Base-by-base conservation (phyloP, 768 basidiomycete species). In the Pholiota microspora region DNA sequence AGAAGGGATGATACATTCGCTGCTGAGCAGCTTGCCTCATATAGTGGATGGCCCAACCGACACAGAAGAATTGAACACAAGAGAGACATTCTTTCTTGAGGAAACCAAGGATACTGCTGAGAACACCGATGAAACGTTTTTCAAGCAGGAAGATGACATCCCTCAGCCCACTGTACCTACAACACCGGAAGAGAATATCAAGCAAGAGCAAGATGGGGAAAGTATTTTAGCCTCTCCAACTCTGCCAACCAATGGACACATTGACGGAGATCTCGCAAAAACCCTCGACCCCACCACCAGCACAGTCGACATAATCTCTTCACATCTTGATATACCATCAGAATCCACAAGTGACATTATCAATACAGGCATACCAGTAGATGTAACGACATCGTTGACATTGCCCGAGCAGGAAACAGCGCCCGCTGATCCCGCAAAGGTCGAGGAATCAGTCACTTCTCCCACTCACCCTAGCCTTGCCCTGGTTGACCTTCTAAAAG, bases 1-100 rank as follows among this genome's bases (percentile, higher is more conserved):
- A 59, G 89, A 89, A 2, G 88, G 90, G 23, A 91, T 90, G 89
- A 74, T 89, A 32, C 90, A 92, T 67, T 85, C 89, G 2, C 61
- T 91, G 8, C 73, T 92, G 15, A 86, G 81, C 42, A 73, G 78
- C n/a, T 64, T 90, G 23, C 86, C 88, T 0, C 73, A 77, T n/a
- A 66, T 89, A 4, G 67, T 69, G 12, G 86, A 86, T 45, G 74
- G 75, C 25, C 68, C 57, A 45, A 32, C 44, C 25, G 54, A 63
- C 12, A 46, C 51, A 3, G 44, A 24, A 31, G 28, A 44, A 10
- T 21, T 16, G 27, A 53, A 50, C 25, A 13, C 31, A 18, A 47
- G 56, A 16, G 51, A 23, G 29, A 32, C 21, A 21, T 27, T 24
- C 13, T 27, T 25, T 35, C 9, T 23, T 16, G 45, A 50, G n/a